phyloP scores from a whole-genome alignment of 176 grass and related monocot genomes.

The Zea luxurians region DNA sequence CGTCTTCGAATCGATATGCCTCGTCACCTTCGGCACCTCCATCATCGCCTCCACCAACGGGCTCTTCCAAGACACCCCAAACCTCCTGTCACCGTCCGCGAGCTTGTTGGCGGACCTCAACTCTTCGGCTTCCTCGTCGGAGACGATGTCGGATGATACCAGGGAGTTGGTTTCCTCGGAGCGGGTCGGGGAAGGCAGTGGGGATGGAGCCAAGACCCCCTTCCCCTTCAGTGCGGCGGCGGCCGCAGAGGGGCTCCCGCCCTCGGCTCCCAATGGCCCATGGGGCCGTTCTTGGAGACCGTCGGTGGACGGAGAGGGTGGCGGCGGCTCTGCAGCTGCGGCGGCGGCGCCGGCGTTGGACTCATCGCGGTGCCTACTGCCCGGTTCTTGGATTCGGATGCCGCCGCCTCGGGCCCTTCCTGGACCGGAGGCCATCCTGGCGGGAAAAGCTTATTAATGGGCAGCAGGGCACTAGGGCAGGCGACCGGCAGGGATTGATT shows the following conservation, averaged over 20 bases:
- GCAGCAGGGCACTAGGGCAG: too few species aligned
- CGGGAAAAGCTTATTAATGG: background rate
- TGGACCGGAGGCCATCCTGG: constrained; percentile 27
- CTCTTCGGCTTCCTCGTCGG: background rate
- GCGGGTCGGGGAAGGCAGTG: background rate
- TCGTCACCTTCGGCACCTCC: constrained; percentile 14
- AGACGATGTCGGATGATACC: background rate
- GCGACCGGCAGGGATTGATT: background rate
- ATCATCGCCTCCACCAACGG: background rate
- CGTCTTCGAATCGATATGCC: background rate
- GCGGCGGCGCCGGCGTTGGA: background rate
- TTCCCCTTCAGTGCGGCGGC: constrained; percentile 13
- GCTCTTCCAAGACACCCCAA: background rate
- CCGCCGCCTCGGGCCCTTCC: background rate
- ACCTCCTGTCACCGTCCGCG: background rate
- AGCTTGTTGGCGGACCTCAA: background rate
- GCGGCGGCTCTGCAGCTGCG: background rate
- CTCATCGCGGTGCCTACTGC: background rate
- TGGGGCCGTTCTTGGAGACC: background rate
- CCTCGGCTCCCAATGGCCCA: background rate
- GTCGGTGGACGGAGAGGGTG: background rate
- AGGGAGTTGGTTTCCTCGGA: background rate
- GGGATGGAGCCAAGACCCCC: background rate
- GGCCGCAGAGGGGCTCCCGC: background rate
- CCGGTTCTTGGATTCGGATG: background rate